Evolutionary conservation across 495 filamentous ascomycete species (phyloP).

Genomic region (Lepidopterella palustris): DNA sequence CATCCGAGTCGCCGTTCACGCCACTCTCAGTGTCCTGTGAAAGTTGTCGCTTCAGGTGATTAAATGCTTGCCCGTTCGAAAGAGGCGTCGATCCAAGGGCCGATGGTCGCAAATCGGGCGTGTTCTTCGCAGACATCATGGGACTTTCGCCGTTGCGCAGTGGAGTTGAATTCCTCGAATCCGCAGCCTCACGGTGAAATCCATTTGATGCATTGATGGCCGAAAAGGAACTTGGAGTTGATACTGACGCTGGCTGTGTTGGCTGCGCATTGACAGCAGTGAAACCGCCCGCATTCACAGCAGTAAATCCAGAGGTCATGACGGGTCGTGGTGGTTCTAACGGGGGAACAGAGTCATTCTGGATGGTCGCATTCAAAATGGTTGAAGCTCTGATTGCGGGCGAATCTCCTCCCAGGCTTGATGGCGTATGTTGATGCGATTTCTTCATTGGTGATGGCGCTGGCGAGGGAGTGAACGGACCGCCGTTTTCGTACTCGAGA

Average conservation of each 20-base stretch:
- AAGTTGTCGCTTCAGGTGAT: constrained; percentile 71
- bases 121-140: constrained; percentile 48
- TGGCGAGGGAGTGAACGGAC: constrained; percentile 89
- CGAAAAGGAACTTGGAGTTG: constrained; percentile 58
- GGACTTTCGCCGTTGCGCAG: constrained; percentile 48
- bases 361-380: constrained; percentile 59
- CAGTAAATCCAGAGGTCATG: constrained; percentile 63
- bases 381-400: constrained; percentile 64
- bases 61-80: constrained; percentile 51
- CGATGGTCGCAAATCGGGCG: constrained; percentile 53
- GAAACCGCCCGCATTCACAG: constrained; percentile 73
- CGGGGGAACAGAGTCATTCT: constrained; percentile 45
- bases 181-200: constrained; percentile 47
- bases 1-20: constrained; percentile 58
- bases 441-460: constrained; percentile 79
- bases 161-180: constrained; percentile 42
- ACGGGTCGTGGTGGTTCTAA: constrained; percentile 42
- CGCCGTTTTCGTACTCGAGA: constrained; percentile 86
- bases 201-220: constrained; percentile 60
- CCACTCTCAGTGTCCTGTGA: constrained; percentile 68
- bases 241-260: background rate
- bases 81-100: constrained; percentile 44
- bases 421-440: constrained; percentile 61
- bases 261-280: constrained; percentile 44
- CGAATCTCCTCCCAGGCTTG: constrained; percentile 57